These are phyloP conservation scores for Flammula alnicola DNA, from an alignment of 1,284 basidiomycete genomes.

Conservation along the genomic window DNA sequence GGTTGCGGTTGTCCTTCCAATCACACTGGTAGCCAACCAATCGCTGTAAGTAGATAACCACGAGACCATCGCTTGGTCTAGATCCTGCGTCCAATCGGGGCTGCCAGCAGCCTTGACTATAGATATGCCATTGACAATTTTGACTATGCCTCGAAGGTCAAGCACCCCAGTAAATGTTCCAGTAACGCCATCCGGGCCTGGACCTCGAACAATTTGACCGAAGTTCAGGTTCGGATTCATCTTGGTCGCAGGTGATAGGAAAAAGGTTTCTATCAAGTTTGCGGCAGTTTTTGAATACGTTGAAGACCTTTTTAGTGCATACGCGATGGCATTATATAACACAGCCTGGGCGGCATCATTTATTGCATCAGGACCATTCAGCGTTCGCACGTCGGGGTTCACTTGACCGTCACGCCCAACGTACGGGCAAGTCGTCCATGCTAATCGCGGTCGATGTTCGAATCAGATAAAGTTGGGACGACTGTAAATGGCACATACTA, in stretches of 20 bases:
- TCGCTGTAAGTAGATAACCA: slow-evolving; percentile 53
- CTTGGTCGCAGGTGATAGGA: slow-evolving; percentile 52
- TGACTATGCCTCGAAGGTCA: slow-evolving; percentile 59
- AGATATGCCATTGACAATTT: slow-evolving; percentile 53
- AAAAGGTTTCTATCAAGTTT: slow-evolving; percentile 51
- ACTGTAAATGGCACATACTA: slow-evolving; percentile 38
- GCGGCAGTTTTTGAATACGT: slow-evolving; percentile 43
- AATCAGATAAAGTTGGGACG: slow-evolving; percentile 19
- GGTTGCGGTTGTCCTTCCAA: slow-evolving; percentile 47
- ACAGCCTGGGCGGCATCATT: slow-evolving; percentile 52
- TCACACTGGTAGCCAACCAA: slow-evolving; percentile 53
- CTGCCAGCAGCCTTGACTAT: slow-evolving; percentile 45
- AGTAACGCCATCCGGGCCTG: slow-evolving; percentile 43
- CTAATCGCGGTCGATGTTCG: slow-evolving; percentile 32
- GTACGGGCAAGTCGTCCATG: slow-evolving; percentile 64
- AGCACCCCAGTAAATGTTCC: slow-evolving; percentile 63
- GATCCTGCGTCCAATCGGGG: slow-evolving; percentile 47
- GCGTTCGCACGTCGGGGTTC: slow-evolving; percentile 61
- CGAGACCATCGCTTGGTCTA: slow-evolving; percentile 43
- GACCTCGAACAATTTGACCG: slow-evolving; percentile 65
- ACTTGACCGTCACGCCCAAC: slow-evolving; percentile 54
- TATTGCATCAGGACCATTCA: slow-evolving; percentile 51
- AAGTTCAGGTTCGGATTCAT: slow-evolving; percentile 69
- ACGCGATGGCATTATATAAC: slow-evolving; percentile 57
- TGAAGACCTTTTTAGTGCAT: slow-evolving; percentile 43